phyloP scores from a whole-genome alignment of 768 basidiomycete genomes.

The Astraeus odoratus region DNA sequence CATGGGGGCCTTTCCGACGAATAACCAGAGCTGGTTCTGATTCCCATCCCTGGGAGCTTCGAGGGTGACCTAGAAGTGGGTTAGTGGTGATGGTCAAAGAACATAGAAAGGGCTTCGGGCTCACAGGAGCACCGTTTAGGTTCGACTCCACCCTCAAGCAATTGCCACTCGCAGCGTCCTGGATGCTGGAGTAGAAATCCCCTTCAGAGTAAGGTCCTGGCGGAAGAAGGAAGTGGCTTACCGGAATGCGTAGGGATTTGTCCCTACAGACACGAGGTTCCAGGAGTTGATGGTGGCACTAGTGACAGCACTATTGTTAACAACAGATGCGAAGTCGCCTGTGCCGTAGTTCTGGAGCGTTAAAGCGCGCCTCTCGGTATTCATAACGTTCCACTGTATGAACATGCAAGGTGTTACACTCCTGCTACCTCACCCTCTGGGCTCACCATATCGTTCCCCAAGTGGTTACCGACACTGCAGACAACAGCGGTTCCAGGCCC shows the following conservation, averaged over 20 bases:
- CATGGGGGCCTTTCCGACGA: conserved; percentile 3
- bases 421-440: background rate
- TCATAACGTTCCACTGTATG: conserved; percentile 6
- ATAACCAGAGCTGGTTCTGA: conserved; percentile 2
- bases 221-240: background rate
- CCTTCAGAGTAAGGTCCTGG: background rate
- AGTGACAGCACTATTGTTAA: background rate
- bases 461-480: conserved; percentile 5
- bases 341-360: conserved; percentile 6
- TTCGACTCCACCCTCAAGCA: background rate
- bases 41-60: background rate
- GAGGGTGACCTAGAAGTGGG: background rate
- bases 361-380: conserved; percentile 1
- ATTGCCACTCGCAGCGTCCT: background rate
- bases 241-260: conserved; percentile 4
- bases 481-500: conserved; percentile 1
- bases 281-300: conserved; percentile 3
- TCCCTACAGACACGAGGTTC: background rate
- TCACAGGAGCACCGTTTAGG: conserved; percentile 1
- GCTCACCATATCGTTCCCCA: conserved; percentile 7
- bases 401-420: background rate
- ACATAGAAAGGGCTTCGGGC: background rate
- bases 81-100: background rate
- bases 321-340: background rate
- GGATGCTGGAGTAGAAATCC: background rate